Percentiles rank a stretch among this genome's conserved stretches.
These are phyloP conservation scores for Cutaneotrichosporon sp. DNA, from an alignment of 1,284 basidiomycete species.

Conservation along the genomic window DNA sequence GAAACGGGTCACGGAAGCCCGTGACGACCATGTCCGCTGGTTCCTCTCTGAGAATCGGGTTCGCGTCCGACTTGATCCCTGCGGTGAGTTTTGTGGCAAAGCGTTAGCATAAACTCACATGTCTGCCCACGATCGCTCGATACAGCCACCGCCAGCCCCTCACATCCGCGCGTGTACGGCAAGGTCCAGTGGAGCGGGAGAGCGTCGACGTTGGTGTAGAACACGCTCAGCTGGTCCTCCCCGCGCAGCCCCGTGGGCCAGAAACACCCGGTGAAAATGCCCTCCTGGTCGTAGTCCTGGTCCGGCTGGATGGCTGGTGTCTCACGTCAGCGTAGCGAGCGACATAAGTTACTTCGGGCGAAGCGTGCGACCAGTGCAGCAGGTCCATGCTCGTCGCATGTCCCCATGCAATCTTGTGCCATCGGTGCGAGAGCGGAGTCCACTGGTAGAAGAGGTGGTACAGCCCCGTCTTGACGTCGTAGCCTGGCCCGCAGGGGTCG, in stretches of 20 bases:
- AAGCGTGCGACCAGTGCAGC: slow-evolving; percentile 21
- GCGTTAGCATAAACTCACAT: slow-evolving; percentile 11
- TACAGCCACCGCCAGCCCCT: slow-evolving; percentile 24
- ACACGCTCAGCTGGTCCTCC: slow-evolving; percentile 11
- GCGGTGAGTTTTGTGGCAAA: neutral
- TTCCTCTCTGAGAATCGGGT: slow-evolving; percentile 23
- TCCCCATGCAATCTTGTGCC: slow-evolving; percentile 31
- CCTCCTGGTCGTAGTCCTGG: slow-evolving; percentile 23
- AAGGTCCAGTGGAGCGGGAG: slow-evolving; percentile 17
- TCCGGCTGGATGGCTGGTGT: slow-evolving; percentile 15
- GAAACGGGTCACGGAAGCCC: slow-evolving; percentile 30
- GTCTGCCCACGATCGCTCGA: slow-evolving; percentile 25
- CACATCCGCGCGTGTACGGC: slow-evolving; percentile 22
- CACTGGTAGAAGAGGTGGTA: slow-evolving; percentile 35
- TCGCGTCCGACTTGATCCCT: slow-evolving; percentile 24
- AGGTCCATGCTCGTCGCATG: slow-evolving; percentile 27
- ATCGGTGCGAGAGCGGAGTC: slow-evolving; percentile 21
- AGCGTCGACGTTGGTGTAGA: slow-evolving; percentile 21
- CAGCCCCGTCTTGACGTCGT: slow-evolving; percentile 20
- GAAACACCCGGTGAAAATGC: slow-evolving; percentile 31
- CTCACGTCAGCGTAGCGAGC: slow-evolving; percentile 5
- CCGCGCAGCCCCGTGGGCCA: slow-evolving; percentile 9
- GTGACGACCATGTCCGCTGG: slow-evolving; percentile 20
- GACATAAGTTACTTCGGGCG: neutral
- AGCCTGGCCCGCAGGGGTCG: slow-evolving; percentile 29